Conservation (phyloP, 768 basidiomycete species). For the Boletus sensibilis region DNA sequence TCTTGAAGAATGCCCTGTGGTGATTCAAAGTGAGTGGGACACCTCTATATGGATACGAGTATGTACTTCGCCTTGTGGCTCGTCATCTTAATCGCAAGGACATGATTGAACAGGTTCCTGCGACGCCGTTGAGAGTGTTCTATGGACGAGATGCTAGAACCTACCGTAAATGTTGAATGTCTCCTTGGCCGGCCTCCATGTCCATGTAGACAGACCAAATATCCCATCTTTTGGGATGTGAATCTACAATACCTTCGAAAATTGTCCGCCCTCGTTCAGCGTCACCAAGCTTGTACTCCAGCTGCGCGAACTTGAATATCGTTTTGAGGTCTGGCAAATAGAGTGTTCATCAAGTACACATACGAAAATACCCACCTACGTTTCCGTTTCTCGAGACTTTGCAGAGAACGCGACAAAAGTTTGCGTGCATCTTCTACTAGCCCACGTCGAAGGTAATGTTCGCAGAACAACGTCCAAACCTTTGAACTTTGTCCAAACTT, state of each 20-base stretch:
- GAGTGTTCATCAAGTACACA: background rate
- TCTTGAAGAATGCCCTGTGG: slow-evolving; percentile 90
- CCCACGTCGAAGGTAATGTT: slow-evolving; percentile 74
- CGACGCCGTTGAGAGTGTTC: background rate
- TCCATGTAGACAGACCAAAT: slow-evolving; percentile 97
- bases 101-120: slow-evolving; percentile 85
- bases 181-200: slow-evolving; percentile 81
- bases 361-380: slow-evolving; percentile 54
- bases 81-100: slow-evolving; percentile 83
- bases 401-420: slow-evolving; percentile 82
- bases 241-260: slow-evolving; percentile 95
- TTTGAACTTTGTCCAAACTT: slow-evolving; percentile 94
- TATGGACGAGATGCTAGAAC: slow-evolving; percentile 10
- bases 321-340: slow-evolving; percentile 79
- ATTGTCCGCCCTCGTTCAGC: slow-evolving; percentile 93
- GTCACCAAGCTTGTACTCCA: slow-evolving; percentile 94
- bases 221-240: slow-evolving; percentile 93
- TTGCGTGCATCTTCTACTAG: slow-evolving; percentile 79
- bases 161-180: slow-evolving; percentile 78
- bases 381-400: slow-evolving; percentile 90
- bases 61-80: slow-evolving; percentile 93
- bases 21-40: slow-evolving; percentile 13
- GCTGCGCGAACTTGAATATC: slow-evolving; percentile 89
- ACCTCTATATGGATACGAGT: background rate
- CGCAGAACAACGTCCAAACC: slow-evolving; percentile 88